Base-by-base conservation (phyloP, 305 asterid species). In the Lippia alba region DNA sequence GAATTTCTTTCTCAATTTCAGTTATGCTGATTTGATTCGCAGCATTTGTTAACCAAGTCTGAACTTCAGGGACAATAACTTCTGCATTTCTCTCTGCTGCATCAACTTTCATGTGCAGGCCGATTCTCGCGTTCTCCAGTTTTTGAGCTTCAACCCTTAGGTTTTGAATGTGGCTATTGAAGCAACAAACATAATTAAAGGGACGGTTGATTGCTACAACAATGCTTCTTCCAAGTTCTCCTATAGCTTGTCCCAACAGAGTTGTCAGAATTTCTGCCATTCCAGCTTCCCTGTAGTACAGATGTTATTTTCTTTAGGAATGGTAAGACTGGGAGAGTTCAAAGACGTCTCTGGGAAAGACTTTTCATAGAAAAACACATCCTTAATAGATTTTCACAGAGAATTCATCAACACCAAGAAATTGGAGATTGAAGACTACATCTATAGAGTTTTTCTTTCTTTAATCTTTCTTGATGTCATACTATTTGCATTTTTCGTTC, bases 101-200 rank as follows among this genome's bases (percentile, higher is more conserved):
- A 24, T 19, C 64, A 10, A 75, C 72, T n/a, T 11, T 1, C 55
- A 2, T 46, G 3, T 77, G 61, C 9, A 75, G 15, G 4, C 44
- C 67, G 14, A 14, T 16, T 68, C 30, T 67, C 10, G 9, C 63
- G 0, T 0, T 6, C 3, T 72, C 60, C 39, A 84, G 16, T 34
- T 17, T 12, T 12, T n/a, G 14, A 8, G 44, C 68, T 74, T 75
- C 76, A 8, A 49, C 56, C 5, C 12, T n/a, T 24, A 24, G 30
- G 30, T 24, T 24, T 24, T 24, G 30, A 24, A 24, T 24, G 30
- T 24, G 1, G 30, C 4, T 64, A 1, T 46, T 18, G 45, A 61
- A 66, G 66, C 51, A 54, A 32, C 72, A 74, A 4, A 76, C 34
- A 60, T 76, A 76, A 19, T 24, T 57, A 18, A 73, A 5, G 12